A percentile compares a stretch with the other conserved stretches of the same genome.
Conservation (phyloP, 2,329 filamentous ascomycete species). For the Dactylellina haptotyla region DNA sequence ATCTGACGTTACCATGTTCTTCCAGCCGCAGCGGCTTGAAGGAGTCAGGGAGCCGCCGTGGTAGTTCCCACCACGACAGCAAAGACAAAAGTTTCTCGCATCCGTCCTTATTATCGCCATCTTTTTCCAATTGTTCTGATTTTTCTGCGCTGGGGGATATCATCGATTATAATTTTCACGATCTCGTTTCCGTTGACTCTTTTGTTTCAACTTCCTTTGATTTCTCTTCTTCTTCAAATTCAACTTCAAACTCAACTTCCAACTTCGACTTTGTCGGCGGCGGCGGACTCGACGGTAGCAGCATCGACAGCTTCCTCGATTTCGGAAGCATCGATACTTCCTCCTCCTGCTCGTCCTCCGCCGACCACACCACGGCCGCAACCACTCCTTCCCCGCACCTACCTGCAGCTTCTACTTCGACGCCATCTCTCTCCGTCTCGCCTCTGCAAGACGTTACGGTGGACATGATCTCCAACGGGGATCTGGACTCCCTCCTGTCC, state of each 20-base stretch:
- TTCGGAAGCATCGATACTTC: constrained; percentile 34
- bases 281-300: constrained; percentile 2
- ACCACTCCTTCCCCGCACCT: constrained; percentile 17
- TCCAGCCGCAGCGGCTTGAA: constrained; percentile 46
- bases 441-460: constrained; percentile 15
- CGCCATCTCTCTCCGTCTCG: neutral
- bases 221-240: constrained; percentile 26
- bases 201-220: constrained; percentile 22
- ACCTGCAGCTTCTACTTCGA: constrained; percentile 13
- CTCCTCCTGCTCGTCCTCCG: constrained; percentile 13
- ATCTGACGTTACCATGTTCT: constrained; percentile 27
- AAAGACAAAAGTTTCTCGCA: constrained; percentile 2
- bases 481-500: constrained; percentile 45
- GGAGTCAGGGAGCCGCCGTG: constrained; percentile 44
- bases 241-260: constrained; percentile 9
- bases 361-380: constrained; percentile 4
- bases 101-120: neutral
- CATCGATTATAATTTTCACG: constrained; percentile 50
- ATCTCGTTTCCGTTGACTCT: constrained; percentile 44
- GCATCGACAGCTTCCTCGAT: constrained; percentile 26
- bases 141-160: constrained; percentile 22
- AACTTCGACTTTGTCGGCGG: constrained; percentile 23
- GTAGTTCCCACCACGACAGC: constrained; percentile 25
- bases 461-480: constrained; percentile 25
- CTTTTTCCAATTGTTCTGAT: neutral